Conservation (phyloP, 768 basidiomycete species). For the Baorangia bicolor region DNA sequence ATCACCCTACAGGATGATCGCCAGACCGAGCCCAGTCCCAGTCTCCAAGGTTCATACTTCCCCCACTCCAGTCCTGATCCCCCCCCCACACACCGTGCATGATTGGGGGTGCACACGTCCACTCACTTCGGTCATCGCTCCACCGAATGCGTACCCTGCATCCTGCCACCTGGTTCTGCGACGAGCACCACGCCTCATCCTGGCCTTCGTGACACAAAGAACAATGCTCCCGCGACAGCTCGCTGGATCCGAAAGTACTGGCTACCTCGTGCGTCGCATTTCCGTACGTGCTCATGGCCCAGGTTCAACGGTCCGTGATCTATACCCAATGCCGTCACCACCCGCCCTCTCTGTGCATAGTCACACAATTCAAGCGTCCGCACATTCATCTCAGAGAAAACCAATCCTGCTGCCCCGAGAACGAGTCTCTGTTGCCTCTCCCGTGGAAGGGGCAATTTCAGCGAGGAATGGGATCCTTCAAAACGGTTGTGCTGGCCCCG, state of each 20-base stretch:
- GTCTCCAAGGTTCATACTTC: conserved; percentile 45
- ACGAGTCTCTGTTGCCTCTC: conserved; percentile 56
- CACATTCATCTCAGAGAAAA: conserved; percentile 24
- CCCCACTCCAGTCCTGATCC: conserved; percentile 36
- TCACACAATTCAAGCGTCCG: conserved; percentile 8
- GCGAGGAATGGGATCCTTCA: conserved; percentile 18
- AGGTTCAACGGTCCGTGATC: conserved; percentile 20
- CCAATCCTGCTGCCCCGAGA: conserved; percentile 44
- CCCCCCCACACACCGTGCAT: conserved; percentile 25
- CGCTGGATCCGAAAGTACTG: conserved; percentile 27
- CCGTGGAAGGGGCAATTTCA: conserved; percentile 45
- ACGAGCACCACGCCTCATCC: conserved; percentile 3
- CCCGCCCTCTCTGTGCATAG: conserved; percentile 23
- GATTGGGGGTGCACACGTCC: conserved; percentile 28
- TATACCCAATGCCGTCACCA: conserved; percentile 9
- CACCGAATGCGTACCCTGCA: conserved; percentile 26
- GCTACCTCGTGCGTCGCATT: conserved; percentile 22
- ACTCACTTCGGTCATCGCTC: conserved; percentile 39
- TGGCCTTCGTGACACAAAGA: background rate
- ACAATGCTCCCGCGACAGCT: conserved; percentile 22
- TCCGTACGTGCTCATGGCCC: conserved; percentile 36
- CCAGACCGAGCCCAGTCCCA: conserved; percentile 22
- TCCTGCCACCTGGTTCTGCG: conserved; percentile 27
- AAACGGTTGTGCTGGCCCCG: conserved; percentile 10
- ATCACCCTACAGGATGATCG: conserved; percentile 13